phyloP scores from a whole-genome alignment of 345 rosid genomes.

The Euphorbia peplus region DNA sequence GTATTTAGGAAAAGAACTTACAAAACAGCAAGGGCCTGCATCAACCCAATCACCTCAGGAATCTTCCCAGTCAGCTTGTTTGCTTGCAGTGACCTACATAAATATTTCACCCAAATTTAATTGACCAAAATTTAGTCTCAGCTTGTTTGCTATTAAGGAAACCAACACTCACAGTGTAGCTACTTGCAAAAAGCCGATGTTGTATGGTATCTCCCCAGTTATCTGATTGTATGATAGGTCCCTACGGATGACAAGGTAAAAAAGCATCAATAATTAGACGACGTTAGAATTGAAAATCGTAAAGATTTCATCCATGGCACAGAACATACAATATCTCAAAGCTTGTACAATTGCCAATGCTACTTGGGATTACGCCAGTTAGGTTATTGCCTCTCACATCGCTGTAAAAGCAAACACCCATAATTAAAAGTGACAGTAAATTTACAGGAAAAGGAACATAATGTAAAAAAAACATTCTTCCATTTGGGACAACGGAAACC shows the following conservation, averaged over 20 bases:
- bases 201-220: slow-evolving; percentile 86
- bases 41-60: slow-evolving; percentile 88
- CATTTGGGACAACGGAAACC: background rate
- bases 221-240: slow-evolving; percentile 88
- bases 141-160: background rate
- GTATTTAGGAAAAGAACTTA: slow-evolving; percentile 34
- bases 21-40: slow-evolving; percentile 99
- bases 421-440: background rate
- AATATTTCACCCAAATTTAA: background rate
- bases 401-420: slow-evolving; percentile 34
- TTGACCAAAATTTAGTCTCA: background rate
- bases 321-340: slow-evolving; percentile 81
- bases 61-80: slow-evolving; percentile 69
- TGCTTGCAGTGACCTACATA: slow-evolving; percentile 81
- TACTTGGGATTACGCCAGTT: slow-evolving; percentile 73
- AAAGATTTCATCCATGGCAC: too few relatives aligned
- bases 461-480: too few relatives aligned
- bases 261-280: background rate
- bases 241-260: slow-evolving; percentile 28
- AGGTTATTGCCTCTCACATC: slow-evolving; percentile 93
- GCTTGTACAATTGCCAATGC: slow-evolving; percentile 97
- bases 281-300: too few relatives aligned
- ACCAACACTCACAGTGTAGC: slow-evolving; percentile 74
- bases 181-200: slow-evolving; percentile 92
- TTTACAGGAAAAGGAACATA: background rate